Base-by-base conservation (phyloP, 768 basidiomycete species). In the Russula sp. region DNA sequence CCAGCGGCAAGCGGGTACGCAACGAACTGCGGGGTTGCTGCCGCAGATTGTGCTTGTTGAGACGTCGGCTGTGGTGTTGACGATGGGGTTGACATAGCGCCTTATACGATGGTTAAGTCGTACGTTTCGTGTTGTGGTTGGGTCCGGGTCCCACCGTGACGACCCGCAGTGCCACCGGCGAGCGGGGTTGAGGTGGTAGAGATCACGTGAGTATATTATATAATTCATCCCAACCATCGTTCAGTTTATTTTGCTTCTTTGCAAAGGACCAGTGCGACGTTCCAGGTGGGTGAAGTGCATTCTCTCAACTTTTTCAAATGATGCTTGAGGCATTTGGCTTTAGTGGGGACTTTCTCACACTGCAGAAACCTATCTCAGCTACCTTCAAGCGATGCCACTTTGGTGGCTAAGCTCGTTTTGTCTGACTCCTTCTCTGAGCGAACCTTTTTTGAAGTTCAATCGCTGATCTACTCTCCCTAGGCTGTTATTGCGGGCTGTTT, bases 321-420 rank as follows among this genome's bases (percentile, higher is more conserved):
- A 90, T 90, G 88, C 85, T 88, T 89, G 88, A 90, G 88, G 88
- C 88, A 90, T 89, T 89, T 90, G 88, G 88, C 88, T 89, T 89
- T 89, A 90, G 87, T 83, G 77, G 82, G 79, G 65, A 22, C 31
- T 70, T 68, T 75, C 83, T 82, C 82, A 85, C 86, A 78, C 74
- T 90, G 89, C 85, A 88, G 88, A 91, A 86, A 84, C 68, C 73
- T 80, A 88, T 83, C 89, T 91, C 89, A 90, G 88, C 88, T 90
- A 90, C 89, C 89, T 91, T 88, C 86, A 83, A 83, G 79, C 77
- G 73, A 52, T 74, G 69, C 73, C 72, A 72, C 75, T 74, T 78
- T 78, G 74, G 75, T 63, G 75, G 73, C 57, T 62, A 55, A 62
- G 73, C 74, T 80, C 80, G 82, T 74, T 81, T 73, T 73, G 61